A percentile compares a stretch with the other conserved stretches of the same genome.
These are phyloP conservation scores for Aspergillus egyptiacus DNA, from an alignment of 495 filamentous ascomycete genomes.

Conservation along the genomic window DNA sequence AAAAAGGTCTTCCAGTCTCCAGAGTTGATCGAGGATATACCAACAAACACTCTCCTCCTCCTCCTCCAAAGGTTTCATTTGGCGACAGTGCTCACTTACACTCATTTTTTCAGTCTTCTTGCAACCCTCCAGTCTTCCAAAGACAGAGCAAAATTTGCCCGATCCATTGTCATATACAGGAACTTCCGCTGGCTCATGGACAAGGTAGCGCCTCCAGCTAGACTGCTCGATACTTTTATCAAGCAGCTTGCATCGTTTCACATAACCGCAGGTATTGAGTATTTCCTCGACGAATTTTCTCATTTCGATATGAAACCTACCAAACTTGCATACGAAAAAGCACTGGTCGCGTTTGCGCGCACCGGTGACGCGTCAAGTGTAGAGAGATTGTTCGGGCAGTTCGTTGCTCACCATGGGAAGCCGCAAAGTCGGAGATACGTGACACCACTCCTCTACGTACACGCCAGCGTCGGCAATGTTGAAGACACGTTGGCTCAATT, in stretches of 20 bases:
- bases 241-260: constrained; percentile 19
- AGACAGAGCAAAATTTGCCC: constrained; percentile 20
- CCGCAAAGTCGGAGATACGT: constrained; percentile 31
- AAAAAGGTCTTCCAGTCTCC: constrained; percentile 17
- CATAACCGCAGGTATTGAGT: constrained; percentile 30
- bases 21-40: constrained; percentile 17
- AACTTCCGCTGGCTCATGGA: constrained; percentile 32
- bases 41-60: constrained; percentile 25
- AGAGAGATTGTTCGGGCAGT: constrained; percentile 28
- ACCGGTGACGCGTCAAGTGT: constrained; percentile 28
- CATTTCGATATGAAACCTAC: constrained; percentile 26
- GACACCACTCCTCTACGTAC: constrained; percentile 54
- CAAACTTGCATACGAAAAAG: constrained; percentile 26
- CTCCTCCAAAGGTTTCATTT: constrained; percentile 23
- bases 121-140: constrained; percentile 21
- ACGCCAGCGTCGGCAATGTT: constrained; percentile 60
- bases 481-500: constrained; percentile 54
- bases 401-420: constrained; percentile 30
- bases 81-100: constrained; percentile 17
- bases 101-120: constrained; percentile 29
- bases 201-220: constrained; percentile 13
- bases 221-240: constrained; percentile 22
- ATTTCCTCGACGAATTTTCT: constrained; percentile 51
- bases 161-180: constrained; percentile 36
- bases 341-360: constrained; percentile 28